Percentiles rank a stretch among this genome's conserved stretches.
Evolutionary conservation across 805 yeast genomes (phyloP).

Genomic region (Candida boleticola): DNA sequence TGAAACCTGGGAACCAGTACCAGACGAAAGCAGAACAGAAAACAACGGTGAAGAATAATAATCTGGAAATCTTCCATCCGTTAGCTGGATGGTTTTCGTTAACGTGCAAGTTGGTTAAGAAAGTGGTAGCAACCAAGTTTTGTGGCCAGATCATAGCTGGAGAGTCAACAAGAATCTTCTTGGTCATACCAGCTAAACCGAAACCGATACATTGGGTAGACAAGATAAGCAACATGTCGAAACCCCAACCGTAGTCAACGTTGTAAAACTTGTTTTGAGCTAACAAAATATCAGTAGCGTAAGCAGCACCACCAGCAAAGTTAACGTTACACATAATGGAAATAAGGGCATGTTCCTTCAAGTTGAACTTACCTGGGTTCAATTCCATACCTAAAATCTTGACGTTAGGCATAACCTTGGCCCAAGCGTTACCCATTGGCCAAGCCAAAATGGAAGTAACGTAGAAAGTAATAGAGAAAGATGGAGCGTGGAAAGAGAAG

Average conservation of each 20-base stretch:
- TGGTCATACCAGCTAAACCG: constrained; percentile 62
- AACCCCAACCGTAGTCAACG: constrained; percentile 50
- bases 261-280: constrained; percentile 51
- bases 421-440: constrained; percentile 58
- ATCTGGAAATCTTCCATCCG: constrained; percentile 60
- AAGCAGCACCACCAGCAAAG: constrained; percentile 43
- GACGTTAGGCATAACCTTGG: constrained; percentile 11
- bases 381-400: constrained; percentile 30
- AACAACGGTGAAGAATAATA: constrained; percentile 45
- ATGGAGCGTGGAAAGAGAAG: constrained; percentile 57
- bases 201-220: constrained; percentile 67
- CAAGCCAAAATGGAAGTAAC: constrained; percentile 60
- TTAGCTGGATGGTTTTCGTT: constrained; percentile 51
- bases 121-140: constrained; percentile 57
- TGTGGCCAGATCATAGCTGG: constrained; percentile 73
- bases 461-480: constrained; percentile 47
- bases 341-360: constrained; percentile 60
- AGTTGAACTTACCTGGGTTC: constrained; percentile 62
- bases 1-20: constrained; percentile 61
- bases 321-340: constrained; percentile 29
- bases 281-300: constrained; percentile 55
- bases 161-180: constrained; percentile 60
- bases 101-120: constrained; percentile 51
- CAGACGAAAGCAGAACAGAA: constrained; percentile 43
- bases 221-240: constrained; percentile 48